These are phyloP conservation scores for Abrus precatorius DNA, from an alignment of 306 rosid genomes.

Conservation along the genomic window DNA sequence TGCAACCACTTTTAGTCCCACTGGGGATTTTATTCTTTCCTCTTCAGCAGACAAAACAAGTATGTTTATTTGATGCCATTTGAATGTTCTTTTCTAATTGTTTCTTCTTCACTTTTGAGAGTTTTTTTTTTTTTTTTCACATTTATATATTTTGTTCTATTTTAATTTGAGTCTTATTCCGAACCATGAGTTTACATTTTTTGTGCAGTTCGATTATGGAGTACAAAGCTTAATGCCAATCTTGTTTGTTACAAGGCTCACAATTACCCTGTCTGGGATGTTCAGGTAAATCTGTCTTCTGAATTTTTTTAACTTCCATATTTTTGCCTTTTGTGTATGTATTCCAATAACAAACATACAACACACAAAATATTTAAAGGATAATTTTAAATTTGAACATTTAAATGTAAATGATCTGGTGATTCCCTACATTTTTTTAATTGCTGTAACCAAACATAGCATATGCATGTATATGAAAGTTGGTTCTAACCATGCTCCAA, in stretches of 20 bases:
- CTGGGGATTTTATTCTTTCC: conserved; percentile 79
- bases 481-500: background rate
- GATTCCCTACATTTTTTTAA: background rate
- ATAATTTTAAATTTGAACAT: background rate
- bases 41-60: conserved; percentile 83
- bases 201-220: conserved; percentile 79
- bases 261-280: conserved; percentile 93
- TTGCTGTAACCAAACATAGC: background rate
- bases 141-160: background rate
- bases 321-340: background rate
- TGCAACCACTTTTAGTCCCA: conserved; percentile 74
- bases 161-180: background rate
- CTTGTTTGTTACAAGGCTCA: conserved; percentile 94
- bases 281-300: conserved; percentile 61
- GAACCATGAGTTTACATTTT: conserved; percentile 33
- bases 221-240: conserved; percentile 72
- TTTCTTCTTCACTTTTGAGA: conserved; percentile 24
- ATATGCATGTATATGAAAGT: background rate
- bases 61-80: conserved; percentile 48
- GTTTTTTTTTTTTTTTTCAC: background rate
- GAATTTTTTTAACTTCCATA: conserved; percentile 32
- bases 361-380: background rate
- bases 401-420: background rate
- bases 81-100: conserved; percentile 16
- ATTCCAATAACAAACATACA: conserved; percentile 1